These are phyloP conservation scores for Aspergillus olivimuriae DNA, from an alignment of 495 filamentous ascomycete genomes.

Conservation along the genomic window DNA sequence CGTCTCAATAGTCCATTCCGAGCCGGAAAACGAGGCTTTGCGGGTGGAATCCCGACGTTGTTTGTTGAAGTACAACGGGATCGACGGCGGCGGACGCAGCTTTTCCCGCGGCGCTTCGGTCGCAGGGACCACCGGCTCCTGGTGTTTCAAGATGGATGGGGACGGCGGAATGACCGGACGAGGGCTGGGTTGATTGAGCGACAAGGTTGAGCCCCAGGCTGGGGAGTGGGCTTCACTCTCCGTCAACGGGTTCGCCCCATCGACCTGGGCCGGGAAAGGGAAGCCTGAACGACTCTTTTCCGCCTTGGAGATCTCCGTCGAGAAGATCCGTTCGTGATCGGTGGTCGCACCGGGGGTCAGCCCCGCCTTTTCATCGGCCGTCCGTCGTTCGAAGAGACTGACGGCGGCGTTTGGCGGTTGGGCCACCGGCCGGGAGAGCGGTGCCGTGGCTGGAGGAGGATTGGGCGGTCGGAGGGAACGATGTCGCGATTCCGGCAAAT, in stretches of 20 bases:
- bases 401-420: constrained; percentile 30
- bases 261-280: constrained; percentile 24
- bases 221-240: constrained; percentile 41
- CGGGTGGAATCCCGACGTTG: constrained; percentile 29
- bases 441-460: constrained; percentile 32
- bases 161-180: constrained; percentile 61
- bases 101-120: constrained; percentile 17
- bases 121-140: constrained; percentile 39
- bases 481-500: constrained; percentile 25
- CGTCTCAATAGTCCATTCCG: constrained; percentile 74
- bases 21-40: constrained; percentile 54
- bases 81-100: constrained; percentile 7
- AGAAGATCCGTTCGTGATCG: constrained; percentile 57
- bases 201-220: constrained; percentile 58
- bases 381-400: constrained; percentile 34
- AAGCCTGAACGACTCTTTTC: constrained; percentile 25
- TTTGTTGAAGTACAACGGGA: constrained; percentile 1
- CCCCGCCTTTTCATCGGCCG: constrained; percentile 32
- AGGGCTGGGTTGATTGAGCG: constrained; percentile 69
- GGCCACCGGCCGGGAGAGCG: constrained; percentile 19
- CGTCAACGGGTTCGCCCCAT: constrained; percentile 21
- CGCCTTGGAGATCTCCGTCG: constrained; percentile 24
- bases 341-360: constrained; percentile 54
- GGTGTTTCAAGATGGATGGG: constrained; percentile 62
- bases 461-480: constrained; percentile 15